phyloP scores from a whole-genome alignment of 2,329 filamentous ascomycete genomes.

The Claviceps sp. region DNA sequence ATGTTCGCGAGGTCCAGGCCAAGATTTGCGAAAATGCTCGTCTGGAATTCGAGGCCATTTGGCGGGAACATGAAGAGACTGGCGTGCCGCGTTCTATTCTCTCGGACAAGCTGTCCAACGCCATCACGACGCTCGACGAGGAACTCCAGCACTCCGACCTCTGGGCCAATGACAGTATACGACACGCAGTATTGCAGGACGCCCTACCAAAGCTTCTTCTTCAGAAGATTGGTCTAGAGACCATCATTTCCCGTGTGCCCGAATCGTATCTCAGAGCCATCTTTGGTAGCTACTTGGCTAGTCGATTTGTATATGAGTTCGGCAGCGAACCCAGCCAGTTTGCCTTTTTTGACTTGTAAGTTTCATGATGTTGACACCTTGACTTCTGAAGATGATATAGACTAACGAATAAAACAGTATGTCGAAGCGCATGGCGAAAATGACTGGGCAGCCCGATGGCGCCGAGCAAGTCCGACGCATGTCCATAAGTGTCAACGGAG shows the following conservation, averaged over 20 bases:
- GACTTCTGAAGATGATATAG: neutral
- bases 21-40: conserved; percentile 84
- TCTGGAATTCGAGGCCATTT: conserved; percentile 96
- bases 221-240: conserved; percentile 81
- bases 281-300: conserved; percentile 90
- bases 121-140: conserved; percentile 94
- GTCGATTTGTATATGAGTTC: conserved; percentile 91
- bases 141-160: conserved; percentile 87
- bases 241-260: conserved; percentile 74
- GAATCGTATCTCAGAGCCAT: conserved; percentile 88
- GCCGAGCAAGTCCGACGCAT: conserved; percentile 16
- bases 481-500: conserved; percentile 10
- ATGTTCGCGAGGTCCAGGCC: conserved; percentile 82
- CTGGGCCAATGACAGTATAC: conserved; percentile 72
- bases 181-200: conserved; percentile 65
- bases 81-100: conserved; percentile 71
- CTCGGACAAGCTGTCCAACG: conserved; percentile 77
- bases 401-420: conserved; percentile 31
- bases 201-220: conserved; percentile 75
- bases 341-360: conserved; percentile 96
- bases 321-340: conserved; percentile 90
- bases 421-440: conserved; percentile 48
- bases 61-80: conserved; percentile 80
- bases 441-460: conserved; percentile 15
- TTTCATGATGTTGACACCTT: conserved; percentile 14